These are phyloP conservation scores for Aurifilum marmelostoma DNA, from an alignment of 2,329 filamentous ascomycete genomes.

Conservation along the genomic window DNA sequence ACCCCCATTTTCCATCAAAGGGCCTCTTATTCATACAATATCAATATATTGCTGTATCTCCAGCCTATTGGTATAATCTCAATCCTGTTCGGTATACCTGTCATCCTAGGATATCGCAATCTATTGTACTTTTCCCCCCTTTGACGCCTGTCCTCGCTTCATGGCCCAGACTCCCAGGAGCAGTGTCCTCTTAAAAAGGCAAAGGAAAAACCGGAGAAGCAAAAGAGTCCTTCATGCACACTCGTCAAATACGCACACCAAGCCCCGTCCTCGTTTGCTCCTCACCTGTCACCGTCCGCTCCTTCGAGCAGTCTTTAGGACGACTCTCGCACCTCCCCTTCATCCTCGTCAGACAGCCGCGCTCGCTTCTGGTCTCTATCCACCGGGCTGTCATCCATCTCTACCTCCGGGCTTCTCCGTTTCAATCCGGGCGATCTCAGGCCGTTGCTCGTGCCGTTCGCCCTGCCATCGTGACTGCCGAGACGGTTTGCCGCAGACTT, in stretches of 20 bases:
- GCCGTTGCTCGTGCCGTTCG: conserved; percentile 31
- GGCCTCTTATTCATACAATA: background rate
- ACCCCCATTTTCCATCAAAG: background rate
- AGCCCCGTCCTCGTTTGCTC: background rate
- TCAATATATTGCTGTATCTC: background rate
- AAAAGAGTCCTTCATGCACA: background rate
- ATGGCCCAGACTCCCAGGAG: conserved; percentile 8
- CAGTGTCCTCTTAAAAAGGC: background rate
- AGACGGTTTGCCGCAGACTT: conserved; percentile 40
- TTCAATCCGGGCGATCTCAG: conserved; percentile 36
- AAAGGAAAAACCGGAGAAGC: too few relatives aligned
- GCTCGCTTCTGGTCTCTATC: conserved; percentile 34
- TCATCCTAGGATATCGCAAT: conserved; percentile 30
- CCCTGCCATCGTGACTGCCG: conserved; percentile 31
- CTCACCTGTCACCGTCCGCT: too few relatives aligned
- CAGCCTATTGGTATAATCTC: conserved; percentile 2
- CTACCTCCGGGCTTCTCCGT: conserved; percentile 36
- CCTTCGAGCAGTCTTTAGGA: background rate
- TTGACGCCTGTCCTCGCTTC: conserved; percentile 8
- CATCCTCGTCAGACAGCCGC: conserved; percentile 34
- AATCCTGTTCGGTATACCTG: conserved; percentile 15
- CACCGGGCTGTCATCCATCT: conserved; percentile 27
- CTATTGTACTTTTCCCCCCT: conserved; percentile 23
- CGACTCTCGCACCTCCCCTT: conserved; percentile 32
- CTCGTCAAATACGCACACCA: background rate